Evolutionary conservation across 305 asterid species (phyloP), one percentile per base, ranked within the genome.

Genomic region (Fraxinus xanthoxyloides): DNA sequence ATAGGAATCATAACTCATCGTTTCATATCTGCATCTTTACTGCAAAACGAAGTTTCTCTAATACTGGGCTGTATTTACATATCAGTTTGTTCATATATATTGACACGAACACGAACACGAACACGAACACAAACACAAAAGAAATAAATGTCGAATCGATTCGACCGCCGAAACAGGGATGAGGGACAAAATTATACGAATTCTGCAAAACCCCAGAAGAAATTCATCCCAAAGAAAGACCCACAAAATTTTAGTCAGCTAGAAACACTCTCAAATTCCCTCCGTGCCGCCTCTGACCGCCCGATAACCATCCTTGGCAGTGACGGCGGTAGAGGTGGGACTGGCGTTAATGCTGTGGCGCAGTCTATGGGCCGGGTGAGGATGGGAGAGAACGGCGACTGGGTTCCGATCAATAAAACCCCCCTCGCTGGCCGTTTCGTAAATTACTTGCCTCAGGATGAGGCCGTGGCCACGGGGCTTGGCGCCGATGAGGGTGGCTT

Each of bases 371-470:
- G 88, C 87, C 86, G 91, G 86, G 86, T 87, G 43, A 86, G 80
- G 85, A 80, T 82, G 86, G 91, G 89, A 56, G 91, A 82, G 15
- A 84, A 83, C 35, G 95, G 94, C 78, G 88, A 86, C 8, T 85
- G 91, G 93, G 89, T 89, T 80, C 76, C 91, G 75, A 76, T 7
- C 15, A 87, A 78, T 36, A 82, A 74, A 67, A 80, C 83, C 32
- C 43, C 84, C 34, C 86, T 81, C 0, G 65, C 82, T 85, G 97
- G 97, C 70, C 90, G 82, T 80, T 95, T 90, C 54, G 94, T 96
- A 4, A 85, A 90, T 83, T 96, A 96, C 86, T 91, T 96, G 90
- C 98, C 99, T 15, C 99, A 96, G 89, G 99, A 96, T 82, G 99
- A 96, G 82, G 98, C 99, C 13, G 97, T 96, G 85, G 98, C 98